Conservation (phyloP, 148 eudicot genomes). For the Diospyros lotus region DNA sequence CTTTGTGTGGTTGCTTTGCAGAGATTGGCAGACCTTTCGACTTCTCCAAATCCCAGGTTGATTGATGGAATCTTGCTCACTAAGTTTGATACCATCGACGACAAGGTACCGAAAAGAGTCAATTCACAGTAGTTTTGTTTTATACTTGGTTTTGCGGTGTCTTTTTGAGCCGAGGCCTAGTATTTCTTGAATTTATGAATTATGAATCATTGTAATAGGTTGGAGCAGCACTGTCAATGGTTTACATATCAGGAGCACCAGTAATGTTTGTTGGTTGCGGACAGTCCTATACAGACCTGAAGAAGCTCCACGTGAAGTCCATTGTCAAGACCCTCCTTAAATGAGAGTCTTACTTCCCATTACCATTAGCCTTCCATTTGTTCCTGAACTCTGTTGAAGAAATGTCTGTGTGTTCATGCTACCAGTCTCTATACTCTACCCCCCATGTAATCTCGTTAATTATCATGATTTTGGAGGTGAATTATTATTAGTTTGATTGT, state of each 20-base stretch:
- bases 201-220: constrained; percentile 37
- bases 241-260: constrained; percentile 88
- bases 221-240: constrained; percentile 98
- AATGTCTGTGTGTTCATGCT: background rate
- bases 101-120: constrained; percentile 47
- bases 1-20: constrained; percentile 30
- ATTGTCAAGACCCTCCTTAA: constrained; percentile 89
- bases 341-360: constrained; percentile 25
- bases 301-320: constrained; percentile 90
- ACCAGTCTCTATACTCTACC: constrained; percentile 2
- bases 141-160: background rate
- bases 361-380: background rate
- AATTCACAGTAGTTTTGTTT: background rate
- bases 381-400: background rate
- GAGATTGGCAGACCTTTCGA: constrained; percentile 86
- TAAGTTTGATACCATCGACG: constrained; percentile 95
- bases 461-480: constrained; percentile 7
- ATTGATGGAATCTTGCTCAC: constrained; percentile 97
- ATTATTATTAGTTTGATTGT: background rate
- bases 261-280: constrained; percentile 99
- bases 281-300: constrained; percentile 84
- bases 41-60: constrained; percentile 76
- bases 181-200: background rate
- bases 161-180: background rate
- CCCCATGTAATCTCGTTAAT: constrained; percentile 5